Conservation (phyloP, 2,329 filamentous ascomycete species). For the Fusarium mangiferae region DNA sequence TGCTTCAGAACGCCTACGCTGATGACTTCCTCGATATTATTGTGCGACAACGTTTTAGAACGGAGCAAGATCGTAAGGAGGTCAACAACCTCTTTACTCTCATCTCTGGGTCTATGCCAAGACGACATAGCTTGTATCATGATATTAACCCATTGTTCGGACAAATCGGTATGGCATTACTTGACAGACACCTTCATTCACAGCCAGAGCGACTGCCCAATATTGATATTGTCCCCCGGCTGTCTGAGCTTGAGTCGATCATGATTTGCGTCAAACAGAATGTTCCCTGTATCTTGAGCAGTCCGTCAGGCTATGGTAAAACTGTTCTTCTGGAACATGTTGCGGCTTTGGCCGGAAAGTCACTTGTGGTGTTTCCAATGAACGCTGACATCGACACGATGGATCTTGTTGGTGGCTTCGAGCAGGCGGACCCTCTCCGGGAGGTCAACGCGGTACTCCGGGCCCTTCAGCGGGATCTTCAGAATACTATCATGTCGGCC, state of each 20-base stretch:
- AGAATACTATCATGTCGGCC: slow-evolving; percentile 59
- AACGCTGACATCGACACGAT: slow-evolving; percentile 97
- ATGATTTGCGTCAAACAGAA: slow-evolving; percentile 87
- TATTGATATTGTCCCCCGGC: slow-evolving; percentile 63
- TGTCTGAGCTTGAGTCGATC: slow-evolving; percentile 83
- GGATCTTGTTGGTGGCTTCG: slow-evolving; percentile 96
- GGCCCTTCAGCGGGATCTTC: slow-evolving; percentile 61
- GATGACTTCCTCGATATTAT: slow-evolving; percentile 84
- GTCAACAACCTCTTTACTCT: slow-evolving; percentile 73
- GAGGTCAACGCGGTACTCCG: slow-evolving; percentile 70
- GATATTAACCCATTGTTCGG: slow-evolving; percentile 72
- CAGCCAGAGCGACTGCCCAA: slow-evolving; percentile 64
- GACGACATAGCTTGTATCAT: slow-evolving; percentile 74
- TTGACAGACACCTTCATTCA: slow-evolving; percentile 67
- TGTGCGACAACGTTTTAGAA: slow-evolving; percentile 89
- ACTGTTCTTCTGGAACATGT: slow-evolving; percentile 82
- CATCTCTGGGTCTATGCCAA: slow-evolving; percentile 67
- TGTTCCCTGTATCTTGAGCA: slow-evolving; percentile 89
- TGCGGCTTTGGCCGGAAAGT: slow-evolving; percentile 80
- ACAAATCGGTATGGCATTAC: slow-evolving; percentile 82
- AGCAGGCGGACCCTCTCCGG: slow-evolving; percentile 87
- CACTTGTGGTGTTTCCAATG: slow-evolving; percentile 84
- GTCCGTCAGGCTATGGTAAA: slow-evolving; percentile 87
- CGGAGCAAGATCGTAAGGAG: slow-evolving; percentile 70
- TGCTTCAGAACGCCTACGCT: slow-evolving; percentile 69